Evolutionary conservation across 2,329 filamentous ascomycete genomes (phyloP).

Genomic region (Talaromyces amestolkiae): DNA sequence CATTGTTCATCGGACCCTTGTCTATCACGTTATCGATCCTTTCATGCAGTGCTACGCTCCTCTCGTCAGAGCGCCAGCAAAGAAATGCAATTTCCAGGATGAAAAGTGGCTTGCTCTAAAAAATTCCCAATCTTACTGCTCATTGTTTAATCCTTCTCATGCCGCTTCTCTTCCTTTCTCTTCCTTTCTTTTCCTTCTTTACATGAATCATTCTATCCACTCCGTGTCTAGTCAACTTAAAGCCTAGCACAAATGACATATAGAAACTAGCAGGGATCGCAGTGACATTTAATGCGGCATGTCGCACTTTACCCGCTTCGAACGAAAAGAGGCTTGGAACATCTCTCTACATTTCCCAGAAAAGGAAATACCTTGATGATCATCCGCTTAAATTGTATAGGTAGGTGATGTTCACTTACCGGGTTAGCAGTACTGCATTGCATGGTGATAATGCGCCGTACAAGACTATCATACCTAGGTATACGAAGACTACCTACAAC

Average conservation of each 20-base stretch:
- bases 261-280: not conserved
- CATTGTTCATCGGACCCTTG: not conserved
- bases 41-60: not conserved
- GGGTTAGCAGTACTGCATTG: not conserved
- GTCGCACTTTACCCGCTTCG: not conserved
- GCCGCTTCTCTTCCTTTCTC: not conserved
- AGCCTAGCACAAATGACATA: not conserved
- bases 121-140: not conserved
- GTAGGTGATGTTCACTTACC: not conserved
- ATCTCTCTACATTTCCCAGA: not conserved
- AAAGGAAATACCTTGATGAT: not conserved
- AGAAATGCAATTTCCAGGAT: not conserved
- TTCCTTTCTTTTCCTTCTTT: not conserved
- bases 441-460: not conserved
- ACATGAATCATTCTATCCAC: not conserved
- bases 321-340: not conserved
- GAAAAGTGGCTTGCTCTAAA: conserved; percentile 1
- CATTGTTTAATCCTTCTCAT: not conserved
- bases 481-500: not conserved
- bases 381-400: not conserved
- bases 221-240: not conserved
- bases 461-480: not conserved
- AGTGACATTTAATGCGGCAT: not conserved
- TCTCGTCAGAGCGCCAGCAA: not conserved
- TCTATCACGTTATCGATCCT: not conserved